phyloP scores from a whole-genome alignment of 148 eudicot species.

The Agrostemma githago region DNA sequence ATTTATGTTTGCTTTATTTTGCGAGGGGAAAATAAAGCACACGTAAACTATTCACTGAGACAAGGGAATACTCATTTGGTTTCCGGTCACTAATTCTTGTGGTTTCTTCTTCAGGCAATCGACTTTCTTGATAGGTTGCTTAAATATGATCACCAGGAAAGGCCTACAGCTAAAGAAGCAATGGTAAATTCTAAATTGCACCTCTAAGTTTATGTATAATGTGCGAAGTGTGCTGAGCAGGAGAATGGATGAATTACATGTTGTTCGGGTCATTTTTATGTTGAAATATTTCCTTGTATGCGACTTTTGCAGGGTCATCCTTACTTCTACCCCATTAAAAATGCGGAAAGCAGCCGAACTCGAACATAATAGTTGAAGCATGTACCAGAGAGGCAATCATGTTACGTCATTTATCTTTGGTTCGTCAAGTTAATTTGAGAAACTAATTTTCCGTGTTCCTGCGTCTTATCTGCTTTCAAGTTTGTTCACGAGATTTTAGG shows the following conservation, averaged over 20 bases:
- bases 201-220: background rate
- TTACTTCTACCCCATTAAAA: constrained; percentile 79
- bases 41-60: no score
- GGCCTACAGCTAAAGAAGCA: constrained; percentile 97
- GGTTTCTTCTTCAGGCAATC: constrained; percentile 46
- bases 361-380: constrained; percentile 40
- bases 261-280: no score
- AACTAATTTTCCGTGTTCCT: constrained; percentile 1
- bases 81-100: background rate
- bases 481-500: background rate
- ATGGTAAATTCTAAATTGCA: constrained; percentile 48
- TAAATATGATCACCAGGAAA: constrained; percentile 87
- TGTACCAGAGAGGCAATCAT: constrained; percentile 2
- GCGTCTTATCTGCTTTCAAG: background rate
- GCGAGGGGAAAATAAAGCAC: no score
- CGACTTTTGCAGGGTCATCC: constrained; percentile 78
- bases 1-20: no score
- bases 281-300: constrained; percentile 2
- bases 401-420: constrained; percentile 5
- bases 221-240: no score
- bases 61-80: background rate
- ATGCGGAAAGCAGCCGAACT: constrained; percentile 80
- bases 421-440: constrained; percentile 10
- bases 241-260: no score
- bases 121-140: constrained; percentile 89